Base-by-base conservation (phyloP, 441 rosid species). In the Breynia disticha region DNA sequence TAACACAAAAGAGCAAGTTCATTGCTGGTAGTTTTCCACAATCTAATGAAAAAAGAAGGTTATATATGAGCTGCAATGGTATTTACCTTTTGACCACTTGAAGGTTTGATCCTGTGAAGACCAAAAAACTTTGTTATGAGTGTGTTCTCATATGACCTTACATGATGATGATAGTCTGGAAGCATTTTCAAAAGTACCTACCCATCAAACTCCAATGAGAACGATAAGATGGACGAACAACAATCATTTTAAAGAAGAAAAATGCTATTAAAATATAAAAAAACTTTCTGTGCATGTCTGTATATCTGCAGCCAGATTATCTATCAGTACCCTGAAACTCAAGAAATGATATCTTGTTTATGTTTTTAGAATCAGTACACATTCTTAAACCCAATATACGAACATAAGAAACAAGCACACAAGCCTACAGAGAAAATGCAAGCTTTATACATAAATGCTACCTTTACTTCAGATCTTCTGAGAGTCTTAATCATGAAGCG, bases 401-500 rank as follows among this genome's bases (percentile, higher is more conserved):
- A n/a, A n/a, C n/a, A n/a, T n/a, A n/a, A n/a, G n/a, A n/a, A n/a
- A n/a, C n/a, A n/a, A n/a, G n/a, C n/a, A n/a, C n/a, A n/a, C n/a
- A n/a, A n/a, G n/a, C n/a, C n/a, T n/a, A n/a, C n/a, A n/a, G 35
- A 9, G 35, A 28, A 28, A 28, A 28, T 4, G 35, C 5, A 28
- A 28, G 8, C 35, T 28, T 28, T 28, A 28, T 28, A n/a, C n/a
- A n/a, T n/a, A n/a, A n/a, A n/a, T n/a, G n/a, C n/a, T 60, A 91
- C 97, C 97, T 86, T 93, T 58, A 93, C 76, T 71, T 93, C 97
- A 10, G 82, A 67, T 62, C 65, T 80, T 67, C 79, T 93, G 53
- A 93, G 70, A 41, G 99, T 93, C 81, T 93, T 93, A 50, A 93
- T 84, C 70, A 93, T 87, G 67, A 93, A 93, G 83, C 90, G 86